These are phyloP conservation scores for Xylaria multiplex DNA, from an alignment of 2,329 filamentous ascomycete species.

Conservation along the genomic window DNA sequence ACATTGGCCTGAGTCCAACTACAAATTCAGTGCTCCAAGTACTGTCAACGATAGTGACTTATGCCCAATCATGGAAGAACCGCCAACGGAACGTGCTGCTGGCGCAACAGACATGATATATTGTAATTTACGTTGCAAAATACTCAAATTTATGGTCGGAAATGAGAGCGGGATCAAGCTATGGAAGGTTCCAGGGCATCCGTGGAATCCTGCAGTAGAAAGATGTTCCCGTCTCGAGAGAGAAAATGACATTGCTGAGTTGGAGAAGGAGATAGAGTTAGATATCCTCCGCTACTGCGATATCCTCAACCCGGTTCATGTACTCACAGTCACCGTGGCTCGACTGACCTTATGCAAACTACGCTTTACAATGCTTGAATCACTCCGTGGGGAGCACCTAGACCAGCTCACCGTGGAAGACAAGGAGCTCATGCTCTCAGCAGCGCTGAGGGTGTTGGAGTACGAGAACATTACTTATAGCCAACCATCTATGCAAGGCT, in stretches of 20 bases:
- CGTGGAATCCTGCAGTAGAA: neutral
- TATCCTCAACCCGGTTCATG: conserved; percentile 21
- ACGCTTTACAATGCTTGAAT: conserved; percentile 13
- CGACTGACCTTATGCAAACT: conserved; percentile 18
- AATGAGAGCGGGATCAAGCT: conserved; percentile 1
- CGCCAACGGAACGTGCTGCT: conserved; percentile 12
- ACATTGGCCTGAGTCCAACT: conserved; percentile 9
- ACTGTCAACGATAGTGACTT: conserved; percentile 18
- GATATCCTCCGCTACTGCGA: conserved; percentile 17
- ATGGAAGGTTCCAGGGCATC: neutral
- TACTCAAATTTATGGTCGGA: neutral
- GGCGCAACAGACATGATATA: conserved; percentile 19
- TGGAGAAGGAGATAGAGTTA: conserved; percentile 18
- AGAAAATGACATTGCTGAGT: conserved; percentile 3
- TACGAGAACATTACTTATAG: conserved; percentile 17
- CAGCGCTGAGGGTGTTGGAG: conserved; percentile 14
- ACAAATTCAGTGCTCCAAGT: conserved; percentile 9
- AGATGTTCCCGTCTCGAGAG: neutral
- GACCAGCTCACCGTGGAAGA: neutral
- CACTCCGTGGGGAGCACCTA: neutral
- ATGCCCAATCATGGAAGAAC: conserved; percentile 1
- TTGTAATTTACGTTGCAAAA: conserved; percentile 22
- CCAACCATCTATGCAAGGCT: conserved; percentile 15
- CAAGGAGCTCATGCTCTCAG: conserved; percentile 7
- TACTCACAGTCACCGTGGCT: conserved; percentile 8